Conservation (phyloP, 202 grass and related monocot genomes). For the Schoenoplectus triqueter region DNA sequence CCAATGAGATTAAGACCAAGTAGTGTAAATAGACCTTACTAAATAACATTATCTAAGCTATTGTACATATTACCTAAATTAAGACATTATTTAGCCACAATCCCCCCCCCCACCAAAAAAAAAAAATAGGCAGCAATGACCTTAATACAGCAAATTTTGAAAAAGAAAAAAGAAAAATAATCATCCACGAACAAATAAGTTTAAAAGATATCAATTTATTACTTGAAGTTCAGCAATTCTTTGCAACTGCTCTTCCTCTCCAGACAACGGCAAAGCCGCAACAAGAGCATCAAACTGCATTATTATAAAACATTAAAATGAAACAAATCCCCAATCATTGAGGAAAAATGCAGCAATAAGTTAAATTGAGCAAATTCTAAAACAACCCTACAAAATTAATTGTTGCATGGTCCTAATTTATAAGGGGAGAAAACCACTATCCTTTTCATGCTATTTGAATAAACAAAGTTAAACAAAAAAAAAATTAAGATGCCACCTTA, state of each 20-base stretch:
- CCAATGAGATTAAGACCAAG: not conserved
- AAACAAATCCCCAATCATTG: not conserved
- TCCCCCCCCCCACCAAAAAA: too few relatives aligned
- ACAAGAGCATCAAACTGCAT: constrained; percentile 90
- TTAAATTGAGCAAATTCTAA: not conserved
- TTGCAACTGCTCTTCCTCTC: constrained; percentile 81
- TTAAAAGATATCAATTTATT: not conserved
- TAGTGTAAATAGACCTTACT: not conserved
- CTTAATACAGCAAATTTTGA: not conserved
- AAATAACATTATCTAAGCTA: not conserved
- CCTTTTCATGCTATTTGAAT: not conserved
- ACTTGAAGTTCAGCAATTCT: constrained; percentile 84
- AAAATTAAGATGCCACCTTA: not conserved
- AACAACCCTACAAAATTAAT: not conserved
- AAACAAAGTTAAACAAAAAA: not conserved
- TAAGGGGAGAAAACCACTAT: not conserved
- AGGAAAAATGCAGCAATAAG: not conserved
- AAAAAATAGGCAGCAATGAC: constrained; percentile 2
- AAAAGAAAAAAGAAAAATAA: not conserved
- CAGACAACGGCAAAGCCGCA: constrained; percentile 67
- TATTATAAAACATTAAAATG: constrained; percentile 25
- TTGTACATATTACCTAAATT: not conserved
- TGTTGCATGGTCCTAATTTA: not conserved
- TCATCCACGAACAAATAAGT: not conserved
- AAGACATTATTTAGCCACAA: not conserved